Base-by-base conservation (phyloP, 257 asterid genomes). In the Jaltomata sinuosa region DNA sequence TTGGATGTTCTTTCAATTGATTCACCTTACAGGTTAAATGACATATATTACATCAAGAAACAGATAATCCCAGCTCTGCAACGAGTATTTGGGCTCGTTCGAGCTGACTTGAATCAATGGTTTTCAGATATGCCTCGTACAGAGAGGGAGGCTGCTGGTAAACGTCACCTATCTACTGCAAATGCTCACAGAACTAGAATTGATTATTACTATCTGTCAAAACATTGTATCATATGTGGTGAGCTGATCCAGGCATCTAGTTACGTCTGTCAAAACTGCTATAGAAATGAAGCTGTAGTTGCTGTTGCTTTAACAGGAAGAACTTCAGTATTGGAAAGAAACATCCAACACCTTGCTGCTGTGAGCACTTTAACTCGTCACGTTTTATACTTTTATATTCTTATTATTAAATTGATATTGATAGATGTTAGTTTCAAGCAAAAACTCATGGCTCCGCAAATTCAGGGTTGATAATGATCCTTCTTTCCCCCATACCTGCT, bases 41-140 rank as follows among this genome's bases (percentile, higher is more conserved):
- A 93, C 83, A 83, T 86, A 52, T 96, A 96, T 84, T 96, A 96
- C 90, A 96, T 96, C 82, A 90, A 87, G 85, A 96, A 96, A 87
- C 99, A 96, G 92, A 96, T 96, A 62, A 92, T 96, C 85, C 98
- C 99, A 52, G 97, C 96, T 78, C 82, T 94, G 78, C 98, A 94
- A 87, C 92, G 99, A 85, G 98, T 91, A 29, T 96, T 92, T 83
- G 98, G 99, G 57, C 99, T 96, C 55, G 92, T 94, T 84, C 95
- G 95, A 85, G 98, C 95, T 71, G 97, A 96, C 87, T 84, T 96
- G 90, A 91, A 90, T 87, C 96, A 88, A 83, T 94, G 98, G 99
- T 93, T 93, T 86, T 82, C 92, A 52, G 98, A 90, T 49, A 93
- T 94, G 97, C 98, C 98, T 42, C 92, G 98, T n/a, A 92, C 97